Conservation (phyloP, 345 rosid genomes). For the Microcos paniculata region DNA sequence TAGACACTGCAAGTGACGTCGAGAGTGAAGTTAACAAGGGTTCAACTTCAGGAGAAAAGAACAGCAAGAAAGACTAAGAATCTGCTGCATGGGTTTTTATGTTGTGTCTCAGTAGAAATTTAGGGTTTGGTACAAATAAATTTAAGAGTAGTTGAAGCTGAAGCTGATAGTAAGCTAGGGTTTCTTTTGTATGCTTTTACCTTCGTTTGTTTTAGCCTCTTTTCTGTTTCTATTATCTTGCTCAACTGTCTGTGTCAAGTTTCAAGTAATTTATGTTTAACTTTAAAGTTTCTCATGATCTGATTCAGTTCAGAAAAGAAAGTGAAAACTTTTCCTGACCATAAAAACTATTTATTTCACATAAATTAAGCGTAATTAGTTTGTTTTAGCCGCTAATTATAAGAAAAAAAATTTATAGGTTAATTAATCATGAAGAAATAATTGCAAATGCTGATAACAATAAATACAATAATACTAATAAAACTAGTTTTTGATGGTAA, state of each 20-base stretch:
- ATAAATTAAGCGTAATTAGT: background rate
- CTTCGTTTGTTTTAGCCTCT: background rate
- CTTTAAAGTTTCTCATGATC: background rate
- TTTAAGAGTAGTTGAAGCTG: background rate
- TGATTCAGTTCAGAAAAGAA: background rate
- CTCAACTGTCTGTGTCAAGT: background rate
- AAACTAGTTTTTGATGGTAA: too few relatives aligned
- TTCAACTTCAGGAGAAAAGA: background rate
- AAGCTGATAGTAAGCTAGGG: background rate
- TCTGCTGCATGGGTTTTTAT: too few relatives aligned
- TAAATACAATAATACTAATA: too few relatives aligned
- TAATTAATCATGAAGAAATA: too few relatives aligned
- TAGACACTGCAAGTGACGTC: background rate
- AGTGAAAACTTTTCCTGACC: background rate
- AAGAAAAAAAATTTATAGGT: background rate
- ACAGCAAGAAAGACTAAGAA: background rate
- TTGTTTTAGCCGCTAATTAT: background rate
- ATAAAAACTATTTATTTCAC: background rate
- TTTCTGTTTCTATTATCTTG: background rate
- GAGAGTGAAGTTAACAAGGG: background rate
- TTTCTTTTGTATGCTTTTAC: background rate
- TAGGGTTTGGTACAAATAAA: background rate
- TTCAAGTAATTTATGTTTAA: background rate
- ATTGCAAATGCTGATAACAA: too few relatives aligned
- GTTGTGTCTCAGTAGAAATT: too few relatives aligned